These are phyloP conservation scores for Xylariomycetidae sp. DNA, from an alignment of 2,329 filamentous ascomycete species.

Conservation along the genomic window DNA sequence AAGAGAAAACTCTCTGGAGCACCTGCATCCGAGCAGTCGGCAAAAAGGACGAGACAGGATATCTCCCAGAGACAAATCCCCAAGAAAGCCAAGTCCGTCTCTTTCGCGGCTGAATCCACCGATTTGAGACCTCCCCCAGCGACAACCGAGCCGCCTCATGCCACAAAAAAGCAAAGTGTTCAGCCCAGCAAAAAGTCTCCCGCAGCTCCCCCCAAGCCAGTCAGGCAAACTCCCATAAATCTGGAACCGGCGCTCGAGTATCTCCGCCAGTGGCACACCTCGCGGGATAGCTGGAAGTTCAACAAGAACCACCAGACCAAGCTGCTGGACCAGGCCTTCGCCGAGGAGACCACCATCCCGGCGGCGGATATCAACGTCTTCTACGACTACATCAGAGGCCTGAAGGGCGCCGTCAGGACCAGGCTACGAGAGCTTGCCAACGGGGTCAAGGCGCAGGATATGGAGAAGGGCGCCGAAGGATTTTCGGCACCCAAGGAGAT, in stretches of 20 bases:
- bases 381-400: slow-evolving; percentile 70
- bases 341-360: slow-evolving; percentile 65
- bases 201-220: slow-evolving; percentile 22
- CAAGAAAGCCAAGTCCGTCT: slow-evolving; percentile 47
- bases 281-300: slow-evolving; percentile 80
- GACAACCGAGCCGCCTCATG: slow-evolving; percentile 15
- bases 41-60: slow-evolving; percentile 27
- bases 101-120: slow-evolving; percentile 28
- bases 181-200: slow-evolving; percentile 33
- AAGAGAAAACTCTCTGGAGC: slow-evolving; percentile 28
- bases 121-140: slow-evolving; percentile 13
- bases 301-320: slow-evolving; percentile 89
- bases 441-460: slow-evolving; percentile 54
- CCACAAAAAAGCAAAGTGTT: slow-evolving; percentile 28
- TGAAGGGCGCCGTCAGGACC: slow-evolving; percentile 70
- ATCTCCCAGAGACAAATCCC: slow-evolving; percentile 21
- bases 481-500: slow-evolving; percentile 46
- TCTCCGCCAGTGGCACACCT: slow-evolving; percentile 68
- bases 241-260: slow-evolving; percentile 69
- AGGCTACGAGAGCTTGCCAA: slow-evolving; percentile 64
- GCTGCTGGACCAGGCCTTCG: slow-evolving; percentile 77
- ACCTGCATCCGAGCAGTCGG: slow-evolving; percentile 25
- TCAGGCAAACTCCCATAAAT: slow-evolving; percentile 35
- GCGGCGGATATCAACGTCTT: slow-evolving; percentile 64
- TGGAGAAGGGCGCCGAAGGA: slow-evolving; percentile 41